Evolutionary conservation across 129 eudicot genomes (phyloP).

Genomic region (Dittrichia graveolens): DNA sequence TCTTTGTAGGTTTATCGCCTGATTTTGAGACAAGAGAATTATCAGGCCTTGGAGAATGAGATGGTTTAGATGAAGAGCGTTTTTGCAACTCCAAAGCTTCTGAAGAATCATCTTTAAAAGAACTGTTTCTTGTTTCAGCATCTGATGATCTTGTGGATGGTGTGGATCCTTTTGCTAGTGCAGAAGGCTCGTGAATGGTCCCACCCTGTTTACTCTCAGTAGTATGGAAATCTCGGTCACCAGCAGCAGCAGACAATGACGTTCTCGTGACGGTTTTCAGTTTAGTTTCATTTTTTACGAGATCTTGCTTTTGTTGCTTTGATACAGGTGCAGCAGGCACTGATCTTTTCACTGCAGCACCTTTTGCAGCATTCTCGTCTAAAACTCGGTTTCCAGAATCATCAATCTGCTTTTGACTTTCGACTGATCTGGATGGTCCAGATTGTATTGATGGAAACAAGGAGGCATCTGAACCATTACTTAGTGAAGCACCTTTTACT

Average conservation of each 20-base stretch:
- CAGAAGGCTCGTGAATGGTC: constrained; percentile 36
- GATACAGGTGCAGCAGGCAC: constrained; percentile 55
- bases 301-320: constrained; percentile 68
- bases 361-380: constrained; percentile 63
- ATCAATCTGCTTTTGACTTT: constrained; percentile 59
- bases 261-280: constrained; percentile 53
- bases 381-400: constrained; percentile 47
- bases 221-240: no score
- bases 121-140: constrained; percentile 47
- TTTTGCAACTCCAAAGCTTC: constrained; percentile 57
- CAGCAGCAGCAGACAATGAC: constrained; percentile 30
- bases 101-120: constrained; percentile 50
- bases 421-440: constrained; percentile 51
- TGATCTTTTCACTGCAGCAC: constrained; percentile 54
- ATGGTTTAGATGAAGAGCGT: constrained; percentile 54
- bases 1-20: constrained; percentile 68
- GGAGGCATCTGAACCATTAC: constrained; percentile 54
- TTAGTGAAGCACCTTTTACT: constrained; percentile 47
- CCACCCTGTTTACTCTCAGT: constrained; percentile 26
- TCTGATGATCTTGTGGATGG: constrained; percentile 55
- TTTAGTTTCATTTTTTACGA: constrained; percentile 61
- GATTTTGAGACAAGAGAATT: constrained; percentile 41
- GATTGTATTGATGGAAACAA: constrained; percentile 19
- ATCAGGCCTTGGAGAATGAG: constrained; percentile 83
- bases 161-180: constrained; percentile 47